Conservation (phyloP, 441 rosid species). For the Pelargonium myrrhifolium region DNA sequence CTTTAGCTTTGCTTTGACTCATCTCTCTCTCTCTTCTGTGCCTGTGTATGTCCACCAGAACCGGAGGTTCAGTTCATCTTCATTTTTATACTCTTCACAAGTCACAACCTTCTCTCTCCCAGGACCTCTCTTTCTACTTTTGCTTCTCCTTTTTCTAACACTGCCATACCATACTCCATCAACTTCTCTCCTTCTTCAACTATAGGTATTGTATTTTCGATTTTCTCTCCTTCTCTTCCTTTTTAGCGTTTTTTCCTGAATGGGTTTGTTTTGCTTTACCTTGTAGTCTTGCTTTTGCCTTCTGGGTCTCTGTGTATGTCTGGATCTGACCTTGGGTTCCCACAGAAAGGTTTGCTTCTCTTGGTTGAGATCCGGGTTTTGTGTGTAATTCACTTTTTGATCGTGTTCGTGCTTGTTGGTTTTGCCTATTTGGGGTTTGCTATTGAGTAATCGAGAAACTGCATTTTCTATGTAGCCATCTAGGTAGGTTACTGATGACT, state of each 20-base stretch:
- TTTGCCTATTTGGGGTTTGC: not conserved
- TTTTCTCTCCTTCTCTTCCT: conserved; percentile 3
- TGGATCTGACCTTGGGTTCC: not conserved
- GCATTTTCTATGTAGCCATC: not conserved
- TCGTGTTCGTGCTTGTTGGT: not conserved
- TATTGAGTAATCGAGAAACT: not conserved
- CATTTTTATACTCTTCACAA: not conserved
- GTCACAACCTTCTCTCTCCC: not conserved
- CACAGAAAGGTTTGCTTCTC: not conserved
- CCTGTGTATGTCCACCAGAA: not conserved
- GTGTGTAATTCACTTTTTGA: conserved; percentile 4
- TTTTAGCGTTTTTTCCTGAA: not conserved
- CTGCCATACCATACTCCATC: conserved; percentile 15
- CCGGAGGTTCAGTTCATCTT: not conserved
- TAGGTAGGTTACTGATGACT: not conserved
- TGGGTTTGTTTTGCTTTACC: not conserved
- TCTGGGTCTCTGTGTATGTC: not conserved
- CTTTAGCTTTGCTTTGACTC: not conserved
- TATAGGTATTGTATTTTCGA: conserved; percentile 20
- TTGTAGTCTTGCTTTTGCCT: not conserved
- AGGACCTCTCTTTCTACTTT: conserved; percentile 5
- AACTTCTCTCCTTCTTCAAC: conserved; percentile 20
- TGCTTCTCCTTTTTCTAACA: conserved; percentile 13
- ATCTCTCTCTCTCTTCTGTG: not conserved
- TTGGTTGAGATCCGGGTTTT: not conserved